Base-by-base conservation (phyloP, 176 grass and related monocot species). In the Oryza glumipatula region DNA sequence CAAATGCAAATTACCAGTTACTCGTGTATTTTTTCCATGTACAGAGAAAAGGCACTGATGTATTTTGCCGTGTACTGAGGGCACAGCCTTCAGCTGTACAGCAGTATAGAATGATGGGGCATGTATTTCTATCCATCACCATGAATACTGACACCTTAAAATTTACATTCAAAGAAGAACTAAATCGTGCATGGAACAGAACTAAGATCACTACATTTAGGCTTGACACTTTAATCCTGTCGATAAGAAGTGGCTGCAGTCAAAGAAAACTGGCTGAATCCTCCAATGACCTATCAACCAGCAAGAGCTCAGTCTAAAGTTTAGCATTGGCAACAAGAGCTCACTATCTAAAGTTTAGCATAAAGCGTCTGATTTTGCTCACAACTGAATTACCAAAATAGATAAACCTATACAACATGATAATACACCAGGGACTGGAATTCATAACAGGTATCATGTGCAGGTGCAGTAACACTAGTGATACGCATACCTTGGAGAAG, bases 401-500 rank as follows among this genome's bases (percentile, higher is more conserved):
- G 69, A 17, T 74, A 74, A 61, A 15, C 21, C 72, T 82, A 58
- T 45, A 76, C 47, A 70, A 19, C 23, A 68, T 54, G 51, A 87
- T 35, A 68, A 60, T 19, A 80, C 32, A 8, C 22, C 17, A 54
- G 51, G 12, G 65, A 45, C 32, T 76, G 23, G 69, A 88, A 68
- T 9, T 51, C 11, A 21, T 17, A 71, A 23, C 12, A 78, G 19
- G 52, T 22, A 63, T 48, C 52, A 15, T 10, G 3, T 24, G 2
- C 21, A 22, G 30, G 32, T 28, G 77, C 23, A 47, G 61, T 28
- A 13, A 45, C 49, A 49, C 26, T 75, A 64, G 21, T 48, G 21
- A 74, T 68, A 80, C 70, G 39, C 21, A 73, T 87, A 95, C 82
- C 91, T 90, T 46, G 88, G 87, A 68, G 88, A 90, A 80, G 84